phyloP scores from a whole-genome alignment of 2,329 filamentous ascomycete species.

The Phaeosphaeriaceae sp. region DNA sequence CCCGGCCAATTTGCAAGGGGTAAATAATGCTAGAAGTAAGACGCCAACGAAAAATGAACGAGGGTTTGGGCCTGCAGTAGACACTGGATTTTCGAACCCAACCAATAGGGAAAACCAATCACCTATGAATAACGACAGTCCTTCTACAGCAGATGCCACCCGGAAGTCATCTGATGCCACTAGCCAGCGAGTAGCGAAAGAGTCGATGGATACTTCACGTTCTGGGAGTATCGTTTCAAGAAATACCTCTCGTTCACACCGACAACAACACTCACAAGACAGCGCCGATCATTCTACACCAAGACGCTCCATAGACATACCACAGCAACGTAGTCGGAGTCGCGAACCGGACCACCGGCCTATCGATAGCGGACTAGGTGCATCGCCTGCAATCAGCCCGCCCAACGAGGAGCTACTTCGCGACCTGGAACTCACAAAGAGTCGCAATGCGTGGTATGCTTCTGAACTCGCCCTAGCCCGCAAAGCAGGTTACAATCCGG shows the following conservation, averaged over 20 bases:
- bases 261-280: slow-evolving; percentile 70
- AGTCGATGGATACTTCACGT: slow-evolving; percentile 44
- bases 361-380: slow-evolving; percentile 66
- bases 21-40: slow-evolving; percentile 50
- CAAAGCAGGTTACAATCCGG: slow-evolving; percentile 85
- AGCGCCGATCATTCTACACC: slow-evolving; percentile 43
- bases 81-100: slow-evolving; percentile 49
- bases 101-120: slow-evolving; percentile 56
- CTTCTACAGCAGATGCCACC: slow-evolving; percentile 29
- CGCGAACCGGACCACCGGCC: slow-evolving; percentile 50
- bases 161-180: slow-evolving; percentile 41
- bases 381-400: slow-evolving; percentile 64
- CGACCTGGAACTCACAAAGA: slow-evolving; percentile 84
- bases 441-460: slow-evolving; percentile 94
- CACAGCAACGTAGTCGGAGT: slow-evolving; percentile 37
- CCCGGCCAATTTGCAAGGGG: slow-evolving; percentile 31
- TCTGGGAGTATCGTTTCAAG: slow-evolving; percentile 44
- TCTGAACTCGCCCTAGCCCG: slow-evolving; percentile 91
- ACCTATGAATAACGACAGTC: slow-evolving; percentile 53
- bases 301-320: slow-evolving; percentile 40
- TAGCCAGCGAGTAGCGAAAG: slow-evolving; percentile 39
- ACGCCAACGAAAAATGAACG: slow-evolving; percentile 60
- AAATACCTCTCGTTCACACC: slow-evolving; percentile 52
- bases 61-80: slow-evolving; percentile 50
- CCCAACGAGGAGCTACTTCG: slow-evolving; percentile 79